Base-by-base conservation (phyloP, 2,329 filamentous ascomycete species). In the Diaporthe sp. region DNA sequence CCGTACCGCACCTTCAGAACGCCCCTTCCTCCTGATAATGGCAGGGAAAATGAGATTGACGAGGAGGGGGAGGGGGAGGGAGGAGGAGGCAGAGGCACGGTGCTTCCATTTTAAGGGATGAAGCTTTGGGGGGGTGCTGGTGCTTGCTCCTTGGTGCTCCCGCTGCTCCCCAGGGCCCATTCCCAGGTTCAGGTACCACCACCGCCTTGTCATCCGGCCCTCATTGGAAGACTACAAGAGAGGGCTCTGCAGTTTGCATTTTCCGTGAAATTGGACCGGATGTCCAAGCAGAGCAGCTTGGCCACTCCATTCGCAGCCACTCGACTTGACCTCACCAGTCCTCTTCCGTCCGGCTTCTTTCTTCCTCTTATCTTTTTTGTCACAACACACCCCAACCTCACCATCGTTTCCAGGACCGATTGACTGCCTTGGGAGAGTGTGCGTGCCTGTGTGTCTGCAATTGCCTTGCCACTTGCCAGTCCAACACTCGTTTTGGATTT, bases 1-100 rank as follows among this genome's bases (percentile, higher is more conserved):
- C 37, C 37, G 37, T 53, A 49, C 63, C 44, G 31, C 60, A 51
- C 61, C 20, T 61, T 51, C 57, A 61, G 42, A 17, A 28, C 55
- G 47, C 71, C 58, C 71, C 71, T 73, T 60, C 58, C 58, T 73
- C 58, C 37, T 65, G 60, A 47, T 73, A 65, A 53, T 51, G 20
- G 58, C 71, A 73, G 71, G 71, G 71, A 65, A 61, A 73, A 65
- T 73, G 57, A 73, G 58, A 55, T 73, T 63, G 58, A 55, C 31
- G 60, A 55, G 61, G 61, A 53, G 58, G 47, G 60, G 49, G 58
- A 68, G 47, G 58, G 55, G 34, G 39, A 39, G 47, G 47, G 37
- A 42, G 28, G 37, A 57, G 57, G 22, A 51, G 55, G 51, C 37
- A 42, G 12, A 61, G 71, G 42, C 71, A 49, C 34, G 71, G 71